Evolutionary conservation across 352 stramenopile genomes (phyloP).

Genomic region (Saprolegnia diclina): DNA sequence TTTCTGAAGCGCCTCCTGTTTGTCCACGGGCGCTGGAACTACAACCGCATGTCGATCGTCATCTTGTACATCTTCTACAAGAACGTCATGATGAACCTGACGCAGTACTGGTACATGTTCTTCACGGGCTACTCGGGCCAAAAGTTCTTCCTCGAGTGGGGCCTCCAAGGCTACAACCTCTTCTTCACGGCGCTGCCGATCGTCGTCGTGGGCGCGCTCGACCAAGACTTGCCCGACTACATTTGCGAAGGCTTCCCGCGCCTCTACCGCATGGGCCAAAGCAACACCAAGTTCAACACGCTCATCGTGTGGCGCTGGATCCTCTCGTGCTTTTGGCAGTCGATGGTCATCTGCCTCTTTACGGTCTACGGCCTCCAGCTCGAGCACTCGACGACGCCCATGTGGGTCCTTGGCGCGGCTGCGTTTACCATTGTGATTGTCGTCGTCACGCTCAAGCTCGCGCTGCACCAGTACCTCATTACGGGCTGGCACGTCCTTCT

Average conservation of each 20-base stretch:
- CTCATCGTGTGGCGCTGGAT: slow-evolving; percentile 81
- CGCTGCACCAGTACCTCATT: slow-evolving; percentile 81
- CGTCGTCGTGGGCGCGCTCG: slow-evolving; percentile 73
- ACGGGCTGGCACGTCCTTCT: slow-evolving; percentile 64
- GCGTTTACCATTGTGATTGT: slow-evolving; percentile 93
- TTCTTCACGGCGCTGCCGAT: slow-evolving; percentile 83
- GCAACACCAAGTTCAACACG: slow-evolving; percentile 82
- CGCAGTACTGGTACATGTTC: slow-evolving; percentile 93
- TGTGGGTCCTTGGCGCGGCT: slow-evolving; percentile 92
- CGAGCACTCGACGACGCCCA: slow-evolving; percentile 72
- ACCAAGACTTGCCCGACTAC: slow-evolving; percentile 76
- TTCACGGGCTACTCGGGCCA: slow-evolving; percentile 85
- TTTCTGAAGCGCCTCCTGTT: slow-evolving; percentile 88
- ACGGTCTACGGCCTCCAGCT: slow-evolving; percentile 81
- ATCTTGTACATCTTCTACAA: slow-evolving; percentile 96
- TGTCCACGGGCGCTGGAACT: slow-evolving; percentile 92
- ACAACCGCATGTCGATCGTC: slow-evolving; percentile 89
- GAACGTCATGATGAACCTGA: slow-evolving; percentile 93
- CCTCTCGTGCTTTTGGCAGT: slow-evolving; percentile 76
- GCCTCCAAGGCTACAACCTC: slow-evolving; percentile 84
- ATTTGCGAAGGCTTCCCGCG: slow-evolving; percentile 63
- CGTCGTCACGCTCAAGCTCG: slow-evolving; percentile 93
- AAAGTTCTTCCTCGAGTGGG: slow-evolving; percentile 84
- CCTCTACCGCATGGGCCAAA: slow-evolving; percentile 77
- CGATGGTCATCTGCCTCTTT: slow-evolving; percentile 76